A percentile compares a stretch with the other conserved stretches of the same genome.
phyloP scores from a whole-genome alignment of 306 rosid genomes.

The Gastrolobium villosum region DNA sequence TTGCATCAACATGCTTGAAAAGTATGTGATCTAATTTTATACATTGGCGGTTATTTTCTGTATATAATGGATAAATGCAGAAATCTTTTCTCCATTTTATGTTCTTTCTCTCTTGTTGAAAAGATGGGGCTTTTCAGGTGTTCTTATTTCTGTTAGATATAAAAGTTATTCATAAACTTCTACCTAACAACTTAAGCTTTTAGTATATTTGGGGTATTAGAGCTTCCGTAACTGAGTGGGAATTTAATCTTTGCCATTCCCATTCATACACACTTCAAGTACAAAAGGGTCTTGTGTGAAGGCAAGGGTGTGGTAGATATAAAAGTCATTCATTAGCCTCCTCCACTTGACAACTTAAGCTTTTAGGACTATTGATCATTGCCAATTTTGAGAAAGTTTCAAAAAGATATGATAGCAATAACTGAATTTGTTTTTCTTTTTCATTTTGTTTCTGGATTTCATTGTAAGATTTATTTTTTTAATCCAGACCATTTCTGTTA shows the following conservation, averaged over 20 bases:
- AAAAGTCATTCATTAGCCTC: constrained; percentile 9
- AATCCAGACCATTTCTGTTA: constrained; percentile 38
- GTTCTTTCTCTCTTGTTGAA: constrained; percentile 22
- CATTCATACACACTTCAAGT: not conserved
- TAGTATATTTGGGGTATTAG: not conserved
- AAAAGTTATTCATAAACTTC: not conserved
- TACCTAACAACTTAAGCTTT: not conserved
- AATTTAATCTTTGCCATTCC: not conserved
- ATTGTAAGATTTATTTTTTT: constrained; percentile 14
- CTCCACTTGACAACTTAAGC: constrained; percentile 9
- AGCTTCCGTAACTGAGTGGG: not conserved
- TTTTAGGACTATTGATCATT: not conserved
- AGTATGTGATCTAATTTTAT: not conserved
- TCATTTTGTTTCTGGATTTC: constrained; percentile 35
- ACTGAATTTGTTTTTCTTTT: constrained; percentile 13
- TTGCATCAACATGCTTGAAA: constrained; percentile 19
- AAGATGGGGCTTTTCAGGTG: not conserved
- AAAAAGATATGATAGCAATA: not conserved
- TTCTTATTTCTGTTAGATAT: not conserved
- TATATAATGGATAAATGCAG: not conserved
- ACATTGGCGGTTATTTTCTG: not conserved
- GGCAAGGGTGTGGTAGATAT: not conserved
- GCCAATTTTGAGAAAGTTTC: not conserved
- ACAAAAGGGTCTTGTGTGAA: constrained; percentile 1
- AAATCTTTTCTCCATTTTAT: constrained; percentile 8